These are phyloP conservation scores for Yamadazyma taylorii DNA, from an alignment of 1,139 yeast species.

Conservation along the genomic window DNA sequence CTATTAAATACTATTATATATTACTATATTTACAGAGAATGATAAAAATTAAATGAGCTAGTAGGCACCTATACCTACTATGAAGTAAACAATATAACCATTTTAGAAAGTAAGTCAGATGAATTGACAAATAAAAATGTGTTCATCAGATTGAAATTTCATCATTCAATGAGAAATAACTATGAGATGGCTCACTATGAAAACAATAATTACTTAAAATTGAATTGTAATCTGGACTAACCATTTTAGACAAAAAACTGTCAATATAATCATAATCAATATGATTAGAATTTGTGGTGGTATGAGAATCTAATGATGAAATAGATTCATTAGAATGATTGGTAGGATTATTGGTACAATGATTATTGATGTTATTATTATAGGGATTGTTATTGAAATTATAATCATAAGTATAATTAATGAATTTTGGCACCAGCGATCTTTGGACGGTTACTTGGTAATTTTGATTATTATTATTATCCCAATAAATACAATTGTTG, in stretches of 20 bases:
- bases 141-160: slow-evolving; percentile 11
- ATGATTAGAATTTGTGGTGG: slow-evolving; percentile 2
- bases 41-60: not conserved
- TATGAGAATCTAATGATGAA: slow-evolving; percentile 2
- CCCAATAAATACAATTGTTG: slow-evolving; percentile 31
- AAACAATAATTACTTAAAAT: slow-evolving; percentile 15
- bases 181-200: slow-evolving; percentile 14
- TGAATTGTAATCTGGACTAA: slow-evolving; percentile 12
- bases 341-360: too few species aligned
- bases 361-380: not conserved
- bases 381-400: slow-evolving; percentile 5
- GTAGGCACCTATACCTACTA: not conserved
- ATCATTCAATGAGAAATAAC: slow-evolving; percentile 14
- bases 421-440: not conserved
- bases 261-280: slow-evolving; percentile 14
- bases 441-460: slow-evolving; percentile 26
- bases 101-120: not conserved
- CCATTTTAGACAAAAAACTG: slow-evolving; percentile 8
- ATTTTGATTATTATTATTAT: slow-evolving; percentile 31
- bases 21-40: slow-evolving; percentile 2
- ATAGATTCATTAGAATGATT: slow-evolving; percentile 1
- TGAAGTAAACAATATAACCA: not conserved
- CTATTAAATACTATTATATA: too few species aligned
- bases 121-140: not conserved
- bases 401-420: slow-evolving; percentile 5